Conservation (phyloP, 2,329 filamentous ascomycete species). For the Neonectria neomacrospora region DNA sequence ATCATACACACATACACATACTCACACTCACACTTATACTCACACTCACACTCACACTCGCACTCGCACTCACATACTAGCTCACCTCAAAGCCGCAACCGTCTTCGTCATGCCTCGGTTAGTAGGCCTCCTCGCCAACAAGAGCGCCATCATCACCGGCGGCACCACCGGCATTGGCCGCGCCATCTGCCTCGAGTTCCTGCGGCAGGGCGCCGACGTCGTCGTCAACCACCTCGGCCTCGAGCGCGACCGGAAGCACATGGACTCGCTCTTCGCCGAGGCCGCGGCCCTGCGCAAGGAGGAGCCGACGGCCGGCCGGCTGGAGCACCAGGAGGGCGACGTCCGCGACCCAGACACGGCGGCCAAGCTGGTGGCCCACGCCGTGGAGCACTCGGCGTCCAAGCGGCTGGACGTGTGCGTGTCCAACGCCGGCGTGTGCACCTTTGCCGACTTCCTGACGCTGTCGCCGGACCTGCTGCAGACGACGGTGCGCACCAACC, state of each 20-base stretch:
- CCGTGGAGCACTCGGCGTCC: conserved; percentile 67
- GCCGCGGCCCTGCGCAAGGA: conserved; percentile 58
- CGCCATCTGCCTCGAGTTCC: conserved; percentile 83
- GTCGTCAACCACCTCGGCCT: conserved; percentile 83
- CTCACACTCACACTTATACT: too few relatives aligned
- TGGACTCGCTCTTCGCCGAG: conserved; percentile 64
- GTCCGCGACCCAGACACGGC: conserved; percentile 80
- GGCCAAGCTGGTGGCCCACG: conserved; percentile 71
- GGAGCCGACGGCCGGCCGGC: conserved; percentile 59
- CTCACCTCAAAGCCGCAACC: conserved; percentile 4
- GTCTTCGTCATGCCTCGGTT: conserved; percentile 10
- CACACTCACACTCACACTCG: too few relatives aligned
- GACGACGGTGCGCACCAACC: conserved; percentile 80
- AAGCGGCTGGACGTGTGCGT: conserved; percentile 80
- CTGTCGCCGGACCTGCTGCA: conserved; percentile 76
- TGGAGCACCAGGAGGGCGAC: conserved; percentile 80
- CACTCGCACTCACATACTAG: background rate
- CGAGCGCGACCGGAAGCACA: conserved; percentile 60
- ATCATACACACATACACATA: background rate
- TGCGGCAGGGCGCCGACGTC: conserved; percentile 81
- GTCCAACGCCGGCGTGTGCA: conserved; percentile 88
- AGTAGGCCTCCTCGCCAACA: conserved; percentile 71
- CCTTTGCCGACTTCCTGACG: conserved; percentile 87
- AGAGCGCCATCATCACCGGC: conserved; percentile 87
- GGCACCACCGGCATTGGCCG: conserved; percentile 88